A percentile compares a stretch with the other conserved stretches of the same genome.
Conservation (phyloP, 345 rosid species). For the Gossypium sturtianum region DNA sequence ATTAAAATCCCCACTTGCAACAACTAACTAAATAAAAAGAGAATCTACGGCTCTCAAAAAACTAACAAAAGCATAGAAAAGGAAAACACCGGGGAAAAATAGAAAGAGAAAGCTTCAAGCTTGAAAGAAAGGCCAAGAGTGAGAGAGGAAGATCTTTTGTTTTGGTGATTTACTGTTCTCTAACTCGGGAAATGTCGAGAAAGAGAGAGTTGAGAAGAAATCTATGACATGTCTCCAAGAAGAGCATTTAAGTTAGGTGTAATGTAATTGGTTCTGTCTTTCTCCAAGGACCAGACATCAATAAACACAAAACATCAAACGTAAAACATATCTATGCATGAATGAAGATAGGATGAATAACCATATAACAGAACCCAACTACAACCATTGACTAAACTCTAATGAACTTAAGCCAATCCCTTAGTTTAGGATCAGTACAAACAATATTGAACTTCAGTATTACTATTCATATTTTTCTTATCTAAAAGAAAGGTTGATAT, state of each 20-base stretch:
- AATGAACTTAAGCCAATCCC: too few relatives aligned
- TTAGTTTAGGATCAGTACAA: too few relatives aligned
- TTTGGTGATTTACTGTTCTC: too few relatives aligned
- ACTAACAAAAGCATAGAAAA: background rate
- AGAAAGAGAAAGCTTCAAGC: too few relatives aligned
- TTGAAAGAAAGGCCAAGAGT: background rate
- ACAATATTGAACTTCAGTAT: too few relatives aligned
- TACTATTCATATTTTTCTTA: too few relatives aligned
- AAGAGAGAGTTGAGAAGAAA: background rate
- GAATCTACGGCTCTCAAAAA: background rate
- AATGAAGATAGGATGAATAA: background rate
- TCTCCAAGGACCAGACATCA: background rate
- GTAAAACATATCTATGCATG: background rate
- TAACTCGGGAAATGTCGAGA: too few relatives aligned
- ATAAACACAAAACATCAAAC: background rate
- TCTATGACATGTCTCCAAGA: slow-evolving; percentile 17
- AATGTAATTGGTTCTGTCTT: background rate
- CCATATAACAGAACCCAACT: too few relatives aligned
- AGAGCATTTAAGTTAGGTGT: background rate
- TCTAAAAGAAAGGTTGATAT: too few relatives aligned
- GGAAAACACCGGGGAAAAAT: background rate
- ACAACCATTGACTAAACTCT: too few relatives aligned
- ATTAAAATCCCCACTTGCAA: background rate
- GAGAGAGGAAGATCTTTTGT: background rate
- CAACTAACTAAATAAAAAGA: background rate